These are phyloP conservation scores for Lojkania enalia DNA, from an alignment of 2,329 filamentous ascomycete genomes.

Conservation along the genomic window DNA sequence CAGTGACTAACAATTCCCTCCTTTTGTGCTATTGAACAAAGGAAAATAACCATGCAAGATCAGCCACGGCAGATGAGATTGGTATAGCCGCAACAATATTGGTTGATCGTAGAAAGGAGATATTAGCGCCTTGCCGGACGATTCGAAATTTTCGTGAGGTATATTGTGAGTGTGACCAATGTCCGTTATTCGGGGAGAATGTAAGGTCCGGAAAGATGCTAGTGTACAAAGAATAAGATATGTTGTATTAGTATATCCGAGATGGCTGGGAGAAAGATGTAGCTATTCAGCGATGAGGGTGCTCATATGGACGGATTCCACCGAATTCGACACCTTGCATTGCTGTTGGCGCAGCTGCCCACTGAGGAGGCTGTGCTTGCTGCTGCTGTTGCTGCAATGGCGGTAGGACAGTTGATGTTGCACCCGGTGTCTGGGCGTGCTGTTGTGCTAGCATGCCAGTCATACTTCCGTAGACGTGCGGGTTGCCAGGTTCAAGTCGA, in stretches of 20 bases:
- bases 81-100: conserved; percentile 6
- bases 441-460: conserved; percentile 50
- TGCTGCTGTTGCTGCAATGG: conserved; percentile 42
- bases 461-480: conserved; percentile 54
- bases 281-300: conserved; percentile 33
- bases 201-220: conserved; percentile 14
- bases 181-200: conserved; percentile 12
- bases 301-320: conserved; percentile 41
- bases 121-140: conserved; percentile 9
- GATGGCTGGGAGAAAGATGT: not conserved
- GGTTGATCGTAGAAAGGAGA: conserved; percentile 2
- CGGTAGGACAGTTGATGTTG: conserved; percentile 38
- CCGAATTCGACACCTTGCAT: conserved; percentile 57
- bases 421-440: conserved; percentile 32
- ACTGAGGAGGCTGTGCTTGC: conserved; percentile 40
- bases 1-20: conserved; percentile 5
- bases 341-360: conserved; percentile 38
- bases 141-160: conserved; percentile 8
- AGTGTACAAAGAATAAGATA: conserved; percentile 21
- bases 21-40: conserved; percentile 7
- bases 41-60: conserved; percentile 6
- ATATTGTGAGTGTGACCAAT: conserved; percentile 11
- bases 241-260: not conserved
- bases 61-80: not conserved
- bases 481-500: conserved; percentile 49